Base-by-base conservation (phyloP, 768 basidiomycete genomes). In the Lactarius sanguifluus region DNA sequence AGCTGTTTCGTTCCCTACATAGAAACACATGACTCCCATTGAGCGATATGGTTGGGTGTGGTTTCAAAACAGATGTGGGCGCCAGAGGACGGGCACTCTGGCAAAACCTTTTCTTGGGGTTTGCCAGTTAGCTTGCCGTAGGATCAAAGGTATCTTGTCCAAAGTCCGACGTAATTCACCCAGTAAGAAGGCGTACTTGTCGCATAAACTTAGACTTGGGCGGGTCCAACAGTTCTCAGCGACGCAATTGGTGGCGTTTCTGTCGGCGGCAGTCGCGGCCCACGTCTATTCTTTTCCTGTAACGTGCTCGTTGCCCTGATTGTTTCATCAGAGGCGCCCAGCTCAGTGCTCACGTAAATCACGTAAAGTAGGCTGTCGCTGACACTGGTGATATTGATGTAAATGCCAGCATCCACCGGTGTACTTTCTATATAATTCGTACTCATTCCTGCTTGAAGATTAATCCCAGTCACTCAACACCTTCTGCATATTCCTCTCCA, bases 311-410 rank as follows among this genome's bases (percentile, higher is more conserved):
- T 36, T 28, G 25, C 34, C 23, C 32, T 20, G 20, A 25, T n/a
- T 52, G 63, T 64, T 64, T 64, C 63, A 64, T 41, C 36, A 1
- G 15, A 52, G 16, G 5, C 12, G 23, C 45, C 45, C 25, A 28
- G 10, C 2, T 3, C 15, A 28, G 23, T n/a, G 30, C 20, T 2
- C 34, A 9, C 20, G 25, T 18, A 34, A 23, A n/a, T 52, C 2
- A 52, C 50, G 23, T 25, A 52, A 23, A 23, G 25, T 13, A 36
- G 4, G 32, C 20, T 16, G 32, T 15, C 13, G 13, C 59, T 43
- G 32, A n/a, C 25, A 12, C 28, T 8, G 32, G 32, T 10, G 32
- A 34, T 9, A 10, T 7, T 3, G 7, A 40, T 54, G 57, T 20
- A 30, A 6, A 6, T 25, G 18, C 25, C 28, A n/a, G 32, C 23